Evolutionary conservation across 176 grass and related monocot species (phyloP), one percentile per base, ranked within the genome.

Genomic region (Oryza glaberrima): DNA sequence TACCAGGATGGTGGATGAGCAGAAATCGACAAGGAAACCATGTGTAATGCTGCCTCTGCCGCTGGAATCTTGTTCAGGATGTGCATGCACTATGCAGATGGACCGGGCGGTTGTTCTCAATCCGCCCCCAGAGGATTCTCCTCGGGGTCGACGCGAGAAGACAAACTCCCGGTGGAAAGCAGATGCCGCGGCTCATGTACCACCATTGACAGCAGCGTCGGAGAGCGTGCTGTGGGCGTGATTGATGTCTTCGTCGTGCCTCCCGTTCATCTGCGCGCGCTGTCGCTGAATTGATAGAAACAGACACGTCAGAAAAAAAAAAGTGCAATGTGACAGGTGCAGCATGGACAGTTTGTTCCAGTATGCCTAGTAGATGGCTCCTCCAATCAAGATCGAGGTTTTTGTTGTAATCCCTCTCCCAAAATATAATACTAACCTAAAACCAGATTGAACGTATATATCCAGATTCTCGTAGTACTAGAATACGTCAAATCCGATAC

Each of bases 231-330:
- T 9, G 20, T 81, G 66, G 47, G 7, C 34, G 79, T 88, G 86
- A 82, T 72, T 90, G 84, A 86, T 79, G 88, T 83, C 80, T 68
- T 90, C 88, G 40, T 83, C 61, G 85, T 91, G 89, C 90, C 88
- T 93, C 36, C 95, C 89, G 28, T 98, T 98, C 82, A 90, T 88
- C 94, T 98, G 95, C 64, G 86, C 78, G 79, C 95, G 84, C 64
- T 86, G 90, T 69, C 95, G 94, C 95, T 93, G 88, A 82, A 90
- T 79, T 65, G 22, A 28, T 72, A 78, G 80, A 75, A 61, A 69
- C 49, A 75, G 5, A 11, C 20, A 30, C 36, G 80, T 83, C 75
- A 90, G 68, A 4, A 12, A 74, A 2, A 2, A 2, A 11, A 68
- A 73, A 72, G 66, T 67, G 46, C 66, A 77, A 66, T 44, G 25